Evolutionary conservation across 352 stramenopile genomes (phyloP).

Genomic region (Pelagophyceae sp.): DNA sequence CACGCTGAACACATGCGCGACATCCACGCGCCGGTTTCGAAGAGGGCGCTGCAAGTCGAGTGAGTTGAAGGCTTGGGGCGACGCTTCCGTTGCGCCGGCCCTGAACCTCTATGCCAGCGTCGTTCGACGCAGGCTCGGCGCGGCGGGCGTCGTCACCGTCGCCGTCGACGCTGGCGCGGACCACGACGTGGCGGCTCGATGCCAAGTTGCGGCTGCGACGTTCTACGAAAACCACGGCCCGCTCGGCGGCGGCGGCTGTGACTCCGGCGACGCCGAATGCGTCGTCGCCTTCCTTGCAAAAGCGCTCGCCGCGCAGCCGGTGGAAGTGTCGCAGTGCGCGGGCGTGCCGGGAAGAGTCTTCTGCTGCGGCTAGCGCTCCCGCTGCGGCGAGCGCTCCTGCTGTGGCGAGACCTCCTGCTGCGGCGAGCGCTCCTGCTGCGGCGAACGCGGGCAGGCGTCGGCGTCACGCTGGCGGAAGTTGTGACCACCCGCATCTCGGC

Average conservation of each 20-base stretch:
- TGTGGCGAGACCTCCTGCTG: no score
- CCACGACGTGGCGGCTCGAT: not conserved
- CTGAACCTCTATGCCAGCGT: no score
- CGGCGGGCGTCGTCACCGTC: not conserved
- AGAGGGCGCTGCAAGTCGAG: no score
- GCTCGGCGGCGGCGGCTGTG: not conserved
- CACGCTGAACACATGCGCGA: slow-evolving; percentile 14
- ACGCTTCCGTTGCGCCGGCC: no score
- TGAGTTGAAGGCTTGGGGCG: no score
- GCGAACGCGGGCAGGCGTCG: no score
- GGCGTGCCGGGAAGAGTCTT: not conserved
- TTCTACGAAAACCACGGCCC: not conserved
- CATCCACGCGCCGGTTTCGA: not conserved
- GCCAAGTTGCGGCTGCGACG: not conserved
- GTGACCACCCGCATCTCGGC: no score
- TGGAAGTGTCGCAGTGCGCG: not conserved
- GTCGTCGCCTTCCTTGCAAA: not conserved
- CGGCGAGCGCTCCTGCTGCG: no score
- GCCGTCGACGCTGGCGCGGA: not conserved
- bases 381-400: no score
- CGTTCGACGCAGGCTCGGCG: not conserved
- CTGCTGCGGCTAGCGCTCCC: slow-evolving; percentile 18
- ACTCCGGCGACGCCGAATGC: not conserved
- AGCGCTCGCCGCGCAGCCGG: not conserved
- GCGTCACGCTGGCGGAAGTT: no score